Conservation (phyloP, 257 asterid species). For the Rauvolfia tetraphylla region DNA sequence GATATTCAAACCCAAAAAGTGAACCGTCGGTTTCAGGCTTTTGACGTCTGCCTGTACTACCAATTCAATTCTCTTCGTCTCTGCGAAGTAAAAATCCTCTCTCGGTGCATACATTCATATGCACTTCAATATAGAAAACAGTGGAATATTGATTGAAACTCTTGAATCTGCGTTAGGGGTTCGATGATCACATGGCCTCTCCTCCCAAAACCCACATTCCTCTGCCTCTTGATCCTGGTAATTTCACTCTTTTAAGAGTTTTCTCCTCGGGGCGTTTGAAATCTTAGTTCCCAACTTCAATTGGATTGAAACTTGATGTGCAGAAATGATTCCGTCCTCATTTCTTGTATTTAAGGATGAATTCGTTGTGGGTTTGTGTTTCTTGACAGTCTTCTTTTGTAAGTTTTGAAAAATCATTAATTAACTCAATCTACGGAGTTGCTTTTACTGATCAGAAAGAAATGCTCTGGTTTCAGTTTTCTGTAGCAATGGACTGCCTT, state of each 20-base stretch:
- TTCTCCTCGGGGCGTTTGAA: not conserved
- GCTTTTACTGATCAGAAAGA: not conserved
- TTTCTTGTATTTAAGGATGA: not conserved
- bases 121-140: not conserved
- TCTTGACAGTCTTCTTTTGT: not conserved
- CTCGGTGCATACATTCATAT: conserved; percentile 8
- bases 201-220: conserved; percentile 54
- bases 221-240: conserved; percentile 73
- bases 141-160: conserved; percentile 17
- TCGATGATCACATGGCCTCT: conserved; percentile 58
- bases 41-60: not conserved
- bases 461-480: not conserved
- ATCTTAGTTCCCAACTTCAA: not conserved
- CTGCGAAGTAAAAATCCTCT: not conserved
- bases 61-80: too few relatives aligned
- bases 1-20: not conserved
- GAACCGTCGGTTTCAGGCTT: not conserved
- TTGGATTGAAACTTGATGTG: not conserved
- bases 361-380: not conserved
- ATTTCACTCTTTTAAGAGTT: not conserved
- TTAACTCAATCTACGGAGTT: not conserved
- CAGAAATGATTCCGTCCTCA: not conserved
- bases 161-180: not conserved
- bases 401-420: not conserved
- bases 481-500: not conserved